phyloP scores from a whole-genome alignment of 2,329 filamentous ascomycete species.

The Hypoxylon sp. region DNA sequence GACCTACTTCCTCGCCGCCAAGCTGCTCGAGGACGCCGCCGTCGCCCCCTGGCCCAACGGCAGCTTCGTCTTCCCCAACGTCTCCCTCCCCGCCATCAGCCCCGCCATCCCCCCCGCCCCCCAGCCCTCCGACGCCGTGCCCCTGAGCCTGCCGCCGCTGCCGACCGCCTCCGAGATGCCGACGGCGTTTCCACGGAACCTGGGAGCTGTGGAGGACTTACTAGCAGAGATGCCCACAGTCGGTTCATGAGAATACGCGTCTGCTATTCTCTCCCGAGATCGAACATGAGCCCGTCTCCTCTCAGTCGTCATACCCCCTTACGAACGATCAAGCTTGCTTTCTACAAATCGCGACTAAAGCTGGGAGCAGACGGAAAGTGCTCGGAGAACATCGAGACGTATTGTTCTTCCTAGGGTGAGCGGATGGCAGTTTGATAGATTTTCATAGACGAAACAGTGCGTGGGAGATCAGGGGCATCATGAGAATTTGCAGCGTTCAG shows the following conservation, averaged over 20 bases:
- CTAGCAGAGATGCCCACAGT: neutral
- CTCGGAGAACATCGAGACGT: neutral
- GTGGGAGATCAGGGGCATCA: neutral
- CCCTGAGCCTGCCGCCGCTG: constrained; percentile 1
- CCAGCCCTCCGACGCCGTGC: constrained; percentile 15
- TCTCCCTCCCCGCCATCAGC: constrained; percentile 19
- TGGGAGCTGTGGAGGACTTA: neutral
- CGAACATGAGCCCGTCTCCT: neutral
- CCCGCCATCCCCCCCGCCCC: constrained; percentile 18
- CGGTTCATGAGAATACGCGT: neutral
- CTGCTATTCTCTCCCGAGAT: neutral
- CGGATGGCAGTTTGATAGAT: constrained; percentile 12
- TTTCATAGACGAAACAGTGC: neutral
- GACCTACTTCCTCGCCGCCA: constrained; percentile 43
- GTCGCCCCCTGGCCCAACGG: constrained; percentile 38
- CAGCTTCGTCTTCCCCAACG: constrained; percentile 26
- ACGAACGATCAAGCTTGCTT: too few relatives aligned
- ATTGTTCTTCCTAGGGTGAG: constrained; percentile 7
- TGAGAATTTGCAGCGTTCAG: constrained; percentile 1
- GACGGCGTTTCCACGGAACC: constrained; percentile 6
- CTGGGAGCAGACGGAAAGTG: neutral
- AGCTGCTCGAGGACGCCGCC: constrained; percentile 30
- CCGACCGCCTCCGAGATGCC: too few relatives aligned
- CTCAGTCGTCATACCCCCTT: neutral
- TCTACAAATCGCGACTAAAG: neutral